A percentile compares a stretch with the other conserved stretches of the same genome.
Evolutionary conservation across 73 alveolate species (phyloP).

Genomic region (Tetrahymena malaccensis): DNA sequence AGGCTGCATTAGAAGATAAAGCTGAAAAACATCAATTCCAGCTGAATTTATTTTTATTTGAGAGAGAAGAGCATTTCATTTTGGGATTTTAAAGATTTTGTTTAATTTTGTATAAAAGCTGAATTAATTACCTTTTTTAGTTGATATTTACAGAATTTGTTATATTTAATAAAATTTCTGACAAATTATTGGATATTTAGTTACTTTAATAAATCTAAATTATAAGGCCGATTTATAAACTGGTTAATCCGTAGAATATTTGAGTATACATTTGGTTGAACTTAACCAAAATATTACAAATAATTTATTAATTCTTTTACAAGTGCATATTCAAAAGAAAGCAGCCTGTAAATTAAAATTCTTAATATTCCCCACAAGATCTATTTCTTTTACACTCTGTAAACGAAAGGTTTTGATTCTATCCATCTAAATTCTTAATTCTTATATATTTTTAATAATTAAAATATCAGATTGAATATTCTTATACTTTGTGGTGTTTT

Average conservation of each 20-base stretch:
- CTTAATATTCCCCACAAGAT: not conserved
- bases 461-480: not conserved
- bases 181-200: not conserved
- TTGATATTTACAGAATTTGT: not conserved
- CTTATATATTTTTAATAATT: not conserved
- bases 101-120: not conserved
- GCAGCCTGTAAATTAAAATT: not conserved
- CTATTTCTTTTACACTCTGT: not conserved
- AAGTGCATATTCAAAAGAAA: not conserved
- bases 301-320: not conserved
- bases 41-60: not conserved
- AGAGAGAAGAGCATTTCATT: not conserved
- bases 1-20: too few species aligned
- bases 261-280: not conserved
- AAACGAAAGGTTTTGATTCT: not conserved
- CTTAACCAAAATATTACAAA: not conserved
- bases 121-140: too few species aligned
- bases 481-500: not conserved
- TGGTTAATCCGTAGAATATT: not conserved
- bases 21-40: too few species aligned
- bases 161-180: not conserved
- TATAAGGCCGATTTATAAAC: not conserved
- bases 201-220: not conserved
- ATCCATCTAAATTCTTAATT: not conserved
- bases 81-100: not conserved